Evolutionary conservation across 1,284 basidiomycete species (phyloP).

Genomic region (Leccinum brunneo-olivaceum): DNA sequence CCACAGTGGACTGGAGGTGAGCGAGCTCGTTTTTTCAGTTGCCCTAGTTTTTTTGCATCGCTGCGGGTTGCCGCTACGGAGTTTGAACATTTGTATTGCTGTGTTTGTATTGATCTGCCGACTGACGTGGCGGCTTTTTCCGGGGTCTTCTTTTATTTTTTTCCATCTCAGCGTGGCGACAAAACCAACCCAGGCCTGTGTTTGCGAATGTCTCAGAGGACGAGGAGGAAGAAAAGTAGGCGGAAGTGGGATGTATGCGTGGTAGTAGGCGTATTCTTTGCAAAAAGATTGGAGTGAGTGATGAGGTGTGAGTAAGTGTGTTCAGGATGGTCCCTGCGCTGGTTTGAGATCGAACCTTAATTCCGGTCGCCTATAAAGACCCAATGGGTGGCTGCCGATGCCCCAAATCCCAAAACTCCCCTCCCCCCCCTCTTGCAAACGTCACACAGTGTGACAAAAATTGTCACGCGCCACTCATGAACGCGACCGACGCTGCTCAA

Average conservation of each 20-base stretch:
- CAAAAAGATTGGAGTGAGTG: conserved; percentile 13
- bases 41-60: conserved; percentile 11
- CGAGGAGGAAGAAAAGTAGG: conserved; percentile 50
- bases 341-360: conserved; percentile 72
- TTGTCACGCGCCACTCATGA: conserved; percentile 51
- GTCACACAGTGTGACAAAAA: conserved; percentile 48
- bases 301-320: conserved; percentile 30
- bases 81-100: conserved; percentile 37
- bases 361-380: conserved; percentile 71
- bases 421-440: conserved; percentile 30
- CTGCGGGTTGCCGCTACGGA: conserved; percentile 32
- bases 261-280: conserved; percentile 16
- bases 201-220: conserved; percentile 53
- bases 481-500: conserved; percentile 41
- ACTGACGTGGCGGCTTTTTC: conserved; percentile 63
- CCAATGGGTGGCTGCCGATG: conserved; percentile 57
- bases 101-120: conserved; percentile 41
- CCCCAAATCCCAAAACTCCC: conserved; percentile 68
- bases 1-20: conserved; percentile 78
- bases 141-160: conserved; percentile 40
- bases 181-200: conserved; percentile 75
- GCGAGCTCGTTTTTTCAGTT: conserved; percentile 27
- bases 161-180: conserved; percentile 62
- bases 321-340: conserved; percentile 53
- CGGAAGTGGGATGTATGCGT: conserved; percentile 29